Evolutionary conservation across 805 yeast genomes (phyloP).

Genomic region (Cyberlindnera maritima): DNA sequence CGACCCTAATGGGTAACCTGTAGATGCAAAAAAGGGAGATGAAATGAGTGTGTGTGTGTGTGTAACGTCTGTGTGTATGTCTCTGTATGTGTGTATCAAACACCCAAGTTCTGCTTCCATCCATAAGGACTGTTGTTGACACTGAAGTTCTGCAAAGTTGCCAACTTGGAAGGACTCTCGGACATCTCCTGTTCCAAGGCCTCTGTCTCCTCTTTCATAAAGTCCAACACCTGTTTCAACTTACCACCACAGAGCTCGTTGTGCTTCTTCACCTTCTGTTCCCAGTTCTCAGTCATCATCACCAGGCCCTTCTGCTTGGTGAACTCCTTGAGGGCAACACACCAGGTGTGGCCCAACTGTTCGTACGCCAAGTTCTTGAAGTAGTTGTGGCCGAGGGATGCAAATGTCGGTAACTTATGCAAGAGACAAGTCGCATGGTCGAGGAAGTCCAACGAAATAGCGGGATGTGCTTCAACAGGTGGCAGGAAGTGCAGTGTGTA

Average conservation of each 20-base stretch:
- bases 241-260: slow-evolving; percentile 43
- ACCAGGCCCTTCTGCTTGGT: slow-evolving; percentile 28
- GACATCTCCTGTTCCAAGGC: slow-evolving; percentile 25
- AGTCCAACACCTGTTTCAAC: slow-evolving; percentile 43
- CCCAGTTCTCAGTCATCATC: slow-evolving; percentile 38
- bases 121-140: slow-evolving; percentile 24
- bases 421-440: slow-evolving; percentile 58
- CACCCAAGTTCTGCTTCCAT: slow-evolving; percentile 14
- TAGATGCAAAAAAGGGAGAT: background rate
- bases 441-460: slow-evolving; percentile 57
- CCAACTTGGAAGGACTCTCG: slow-evolving; percentile 13
- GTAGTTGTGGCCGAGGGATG: slow-evolving; percentile 42
- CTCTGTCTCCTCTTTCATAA: slow-evolving; percentile 37
- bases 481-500: slow-evolving; percentile 71
- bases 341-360: slow-evolving; percentile 59
- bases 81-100: too few relatives aligned
- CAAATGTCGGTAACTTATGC: slow-evolving; percentile 64
- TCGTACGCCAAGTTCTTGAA: slow-evolving; percentile 51
- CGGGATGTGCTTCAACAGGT: slow-evolving; percentile 54
- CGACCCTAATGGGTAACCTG: background rate
- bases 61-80: too few relatives aligned
- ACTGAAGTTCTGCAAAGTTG: slow-evolving; percentile 21
- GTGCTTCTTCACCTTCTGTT: slow-evolving; percentile 40
- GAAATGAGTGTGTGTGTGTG: too few relatives aligned
- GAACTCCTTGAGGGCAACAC: slow-evolving; percentile 39